Conservation (phyloP, 441 rosid genomes). For the Corymbia calophylla region DNA sequence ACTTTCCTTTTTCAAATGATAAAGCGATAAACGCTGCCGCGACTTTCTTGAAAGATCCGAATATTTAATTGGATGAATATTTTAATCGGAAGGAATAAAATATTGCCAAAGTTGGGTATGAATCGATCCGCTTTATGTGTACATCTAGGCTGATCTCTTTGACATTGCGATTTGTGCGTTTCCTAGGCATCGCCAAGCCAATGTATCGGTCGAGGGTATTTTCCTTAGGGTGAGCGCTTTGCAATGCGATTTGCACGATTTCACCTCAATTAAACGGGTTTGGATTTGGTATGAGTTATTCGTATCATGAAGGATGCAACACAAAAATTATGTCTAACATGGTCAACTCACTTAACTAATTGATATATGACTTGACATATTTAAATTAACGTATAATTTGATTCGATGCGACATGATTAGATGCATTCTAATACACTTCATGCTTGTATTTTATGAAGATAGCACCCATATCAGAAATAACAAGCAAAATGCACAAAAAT, state of each 20-base stretch:
- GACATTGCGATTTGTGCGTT: background rate
- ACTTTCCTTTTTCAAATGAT: background rate
- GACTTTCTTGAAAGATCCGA: background rate
- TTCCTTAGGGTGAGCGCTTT: background rate
- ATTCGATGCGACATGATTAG: fast-evolving
- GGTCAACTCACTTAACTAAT: fast-evolving
- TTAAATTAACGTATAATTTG: background rate
- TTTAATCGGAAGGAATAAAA: background rate
- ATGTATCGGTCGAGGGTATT: background rate
- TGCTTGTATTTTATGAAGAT: background rate
- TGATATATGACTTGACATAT: background rate
- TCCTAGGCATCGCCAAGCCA: background rate
- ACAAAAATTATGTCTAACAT: background rate
- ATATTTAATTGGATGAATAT: background rate
- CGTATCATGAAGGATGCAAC: fast-evolving
- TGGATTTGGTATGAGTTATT: background rate
- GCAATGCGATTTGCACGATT: background rate
- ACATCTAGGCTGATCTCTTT: background rate
- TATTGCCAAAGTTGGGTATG: background rate
- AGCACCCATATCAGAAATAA: background rate
- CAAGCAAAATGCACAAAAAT: background rate
- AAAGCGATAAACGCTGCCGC: background rate
- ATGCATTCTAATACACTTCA: fast-evolving
- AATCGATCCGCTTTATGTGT: background rate
- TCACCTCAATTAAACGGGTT: background rate